Evolutionary conservation across 164 flowering plant genomes (phyloP), one percentile per base, ranked within the genome.

Genomic region (Stephania cephalantha): DNA sequence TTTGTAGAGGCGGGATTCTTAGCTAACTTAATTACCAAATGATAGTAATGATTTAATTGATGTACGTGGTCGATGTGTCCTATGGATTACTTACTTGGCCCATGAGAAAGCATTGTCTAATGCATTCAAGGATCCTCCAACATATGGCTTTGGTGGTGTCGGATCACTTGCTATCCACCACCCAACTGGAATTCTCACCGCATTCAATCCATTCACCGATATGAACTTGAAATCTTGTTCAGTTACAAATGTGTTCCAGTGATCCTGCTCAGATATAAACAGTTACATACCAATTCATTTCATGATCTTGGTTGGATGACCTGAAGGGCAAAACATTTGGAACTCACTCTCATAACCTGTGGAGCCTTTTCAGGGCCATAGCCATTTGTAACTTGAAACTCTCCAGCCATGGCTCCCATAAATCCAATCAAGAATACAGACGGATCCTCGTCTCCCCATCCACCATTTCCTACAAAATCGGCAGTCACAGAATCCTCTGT

Each of bases 111-210:
- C 89, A 2, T 83, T 85, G 78, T 89, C 90, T 15, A 89, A 78
- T 29, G 83, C 84, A 52, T 82, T 22, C 71, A 86, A 78, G 17
- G 88, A 85, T 11, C 93, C 90, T 13, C 82, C 87, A 70, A 88
- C 87, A 72, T 76, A 86, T 70, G 90, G 93, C 77, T 73, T 74
- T 7, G 88, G 90, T 1, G 90, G 90, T 9, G 77, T 66, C 1
- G 87, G 88, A 76, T 83, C 90, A 30, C 74, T 63, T 4, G 89
- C 89, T 31, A 86, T 87, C 93, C 88, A 87, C 90, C 88, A 89
- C 3, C 90, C 93, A 12, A 88, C 90, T 22, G 90, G 90, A 76
- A 86, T 85, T 46, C 90, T 81, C 71, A 89, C 88, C 0, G 88
- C 83, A 61, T 85, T 87, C 22, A 86, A 30, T 7, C 90, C 90